phyloP scores from a whole-genome alignment of 495 filamentous ascomycete species.

The Lasiosphaeriaceae sp. region DNA sequence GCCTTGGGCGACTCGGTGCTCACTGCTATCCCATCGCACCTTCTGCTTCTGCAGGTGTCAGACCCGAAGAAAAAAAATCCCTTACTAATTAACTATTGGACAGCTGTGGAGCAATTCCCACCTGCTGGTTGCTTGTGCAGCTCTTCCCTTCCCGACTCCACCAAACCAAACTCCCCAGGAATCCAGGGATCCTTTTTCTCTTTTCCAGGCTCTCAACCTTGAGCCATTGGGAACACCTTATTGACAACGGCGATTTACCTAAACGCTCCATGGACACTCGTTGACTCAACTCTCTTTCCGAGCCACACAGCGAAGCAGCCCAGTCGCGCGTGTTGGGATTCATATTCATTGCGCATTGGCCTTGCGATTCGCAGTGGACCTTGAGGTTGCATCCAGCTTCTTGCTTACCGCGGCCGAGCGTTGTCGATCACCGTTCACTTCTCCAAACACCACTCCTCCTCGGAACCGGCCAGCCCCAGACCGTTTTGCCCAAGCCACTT shows the following conservation, averaged over 20 bases:
- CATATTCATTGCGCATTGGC: too few relatives aligned
- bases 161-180: not conserved
- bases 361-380: not conserved
- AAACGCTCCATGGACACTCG: not conserved
- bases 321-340: not conserved
- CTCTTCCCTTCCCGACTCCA: not conserved
- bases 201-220: too few relatives aligned
- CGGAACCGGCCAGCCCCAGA: not conserved
- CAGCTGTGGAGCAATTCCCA: not conserved
- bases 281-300: not conserved
- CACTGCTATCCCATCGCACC: too few relatives aligned
- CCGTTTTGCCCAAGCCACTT: constrained; percentile 1
- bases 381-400: not conserved
- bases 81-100: too few relatives aligned
- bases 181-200: not conserved
- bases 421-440: not conserved
- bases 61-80: constrained; percentile 1
- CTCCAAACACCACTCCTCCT: not conserved
- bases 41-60: constrained; percentile 4
- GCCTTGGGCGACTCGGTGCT: not conserved
- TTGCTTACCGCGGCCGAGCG: not conserved
- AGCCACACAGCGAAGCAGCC: not conserved
- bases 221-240: not conserved
- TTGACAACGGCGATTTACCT: not conserved
- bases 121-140: too few relatives aligned